These are phyloP conservation scores for Boletus rubropictus DNA, from an alignment of 768 basidiomycete species.

Conservation along the genomic window DNA sequence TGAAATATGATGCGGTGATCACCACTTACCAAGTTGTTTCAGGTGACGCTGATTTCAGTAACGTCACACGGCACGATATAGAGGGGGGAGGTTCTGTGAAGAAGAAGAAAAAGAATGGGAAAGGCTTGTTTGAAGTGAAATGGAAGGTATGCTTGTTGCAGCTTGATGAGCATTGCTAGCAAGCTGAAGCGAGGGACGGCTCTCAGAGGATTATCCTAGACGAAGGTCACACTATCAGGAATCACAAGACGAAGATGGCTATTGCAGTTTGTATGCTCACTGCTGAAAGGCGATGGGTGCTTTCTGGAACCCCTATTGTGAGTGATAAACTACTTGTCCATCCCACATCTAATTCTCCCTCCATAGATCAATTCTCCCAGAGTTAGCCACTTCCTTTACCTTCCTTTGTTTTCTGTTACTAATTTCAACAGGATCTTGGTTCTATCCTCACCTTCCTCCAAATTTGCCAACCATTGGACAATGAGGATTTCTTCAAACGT, in stretches of 20 bases:
- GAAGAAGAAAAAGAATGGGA: constrained; percentile 56
- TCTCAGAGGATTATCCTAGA: constrained; percentile 72
- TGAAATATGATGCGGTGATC: constrained; percentile 69
- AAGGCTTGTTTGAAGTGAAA: constrained; percentile 56
- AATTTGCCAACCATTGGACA: constrained; percentile 81
- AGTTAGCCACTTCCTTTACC: constrained; percentile 30
- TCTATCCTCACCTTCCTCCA: constrained; percentile 78
- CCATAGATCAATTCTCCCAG: constrained; percentile 72
- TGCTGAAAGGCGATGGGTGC: constrained; percentile 73
- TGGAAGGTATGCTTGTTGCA: constrained; percentile 62
- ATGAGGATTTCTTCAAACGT: constrained; percentile 76
- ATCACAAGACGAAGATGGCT: constrained; percentile 82
- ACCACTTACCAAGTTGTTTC: constrained; percentile 77
- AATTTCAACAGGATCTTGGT: constrained; percentile 66
- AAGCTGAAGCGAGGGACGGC: not conserved
- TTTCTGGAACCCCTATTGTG: constrained; percentile 88
- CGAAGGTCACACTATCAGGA: constrained; percentile 85
- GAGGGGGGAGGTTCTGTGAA: constrained; percentile 29
- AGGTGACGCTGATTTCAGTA: constrained; percentile 40
- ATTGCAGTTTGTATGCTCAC: constrained; percentile 55
- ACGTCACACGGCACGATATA: constrained; percentile 2
- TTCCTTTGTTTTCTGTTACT: not conserved
- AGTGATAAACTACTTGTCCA: constrained; percentile 25
- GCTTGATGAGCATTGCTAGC: not conserved
- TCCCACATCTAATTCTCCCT: not conserved